Evolutionary conservation across 768 basidiomycete genomes (phyloP), one percentile per base, ranked within the genome.

Genomic region (Mycena amicta): DNA sequence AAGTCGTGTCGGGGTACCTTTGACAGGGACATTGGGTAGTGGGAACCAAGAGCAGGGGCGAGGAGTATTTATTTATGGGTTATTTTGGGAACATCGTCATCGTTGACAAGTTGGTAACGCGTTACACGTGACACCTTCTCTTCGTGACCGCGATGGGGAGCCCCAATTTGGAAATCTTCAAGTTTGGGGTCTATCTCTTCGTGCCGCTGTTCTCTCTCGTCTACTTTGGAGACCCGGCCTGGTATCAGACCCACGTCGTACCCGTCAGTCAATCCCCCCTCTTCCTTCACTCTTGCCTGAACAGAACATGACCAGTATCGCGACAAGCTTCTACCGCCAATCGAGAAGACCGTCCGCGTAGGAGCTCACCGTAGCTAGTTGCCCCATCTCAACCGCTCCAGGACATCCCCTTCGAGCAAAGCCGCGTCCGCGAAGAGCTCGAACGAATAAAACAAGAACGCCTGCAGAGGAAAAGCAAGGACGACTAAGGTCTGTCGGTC

Each of bases 141-240:
- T n/a, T n/a, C n/a, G n/a, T n/a, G n/a, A n/a, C n/a, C n/a, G n/a
- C n/a, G n/a, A n/a, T n/a, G n/a, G n/a, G n/a, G 2, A 87, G 90
- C 12, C 85, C 90, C 31, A 91, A 90, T 70, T 85, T 95, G 53
- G 93, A 95, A 72, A 82, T 94, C 18, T 92, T 94, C 86, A 94
- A 93, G 75, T 95, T 95, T 66, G 85, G 85, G 3, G 73, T 93
- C 18, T 94, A 95, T 72, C 85, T 95, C 55, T 92, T 92, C 66
- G 86, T 93, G 57, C 93, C 93, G 11, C 84, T 95, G 56, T 75
- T 82, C 46, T 87, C 90, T 23, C 82, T 95, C 67, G 75, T 93
- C 50, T 89, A 93, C 72, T 94, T 91, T 68, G 92, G 93, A 43
- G 90, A 94, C 71, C 91, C 92, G 4, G 84, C 88, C 40, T 95